Conservation (phyloP, 768 basidiomycete species). For the Pholiota microspora region DNA sequence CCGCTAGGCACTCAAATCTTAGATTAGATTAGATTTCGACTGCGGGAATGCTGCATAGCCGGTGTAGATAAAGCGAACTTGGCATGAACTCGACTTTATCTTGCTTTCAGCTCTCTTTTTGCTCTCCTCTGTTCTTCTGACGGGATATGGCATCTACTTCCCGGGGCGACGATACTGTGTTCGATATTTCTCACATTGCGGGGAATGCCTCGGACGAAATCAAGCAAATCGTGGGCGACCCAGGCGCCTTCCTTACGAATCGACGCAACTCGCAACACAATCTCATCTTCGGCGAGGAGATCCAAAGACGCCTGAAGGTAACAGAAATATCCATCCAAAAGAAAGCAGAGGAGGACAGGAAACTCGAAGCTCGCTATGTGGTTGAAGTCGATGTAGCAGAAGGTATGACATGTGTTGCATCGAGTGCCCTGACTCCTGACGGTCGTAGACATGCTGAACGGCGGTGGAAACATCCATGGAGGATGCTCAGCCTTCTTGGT, state of each 20-base stretch:
- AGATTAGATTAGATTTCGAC: constrained; percentile 8
- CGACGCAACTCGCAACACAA: constrained; percentile 9
- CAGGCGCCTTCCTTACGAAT: constrained; percentile 14
- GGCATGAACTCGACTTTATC: not conserved
- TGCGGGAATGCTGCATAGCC: not conserved
- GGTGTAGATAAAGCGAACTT: not conserved
- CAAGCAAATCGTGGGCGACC: constrained; percentile 22
- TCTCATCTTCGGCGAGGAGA: constrained; percentile 13
- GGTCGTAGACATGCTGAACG: constrained; percentile 50
- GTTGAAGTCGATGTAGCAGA: constrained; percentile 36
- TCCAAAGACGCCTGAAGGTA: constrained; percentile 25
- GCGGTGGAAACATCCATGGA: constrained; percentile 44
- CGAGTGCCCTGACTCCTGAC: too few species aligned
- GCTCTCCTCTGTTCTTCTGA: not conserved
- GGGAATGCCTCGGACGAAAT: constrained; percentile 30
- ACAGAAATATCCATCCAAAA: constrained; percentile 36
- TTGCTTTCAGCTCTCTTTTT: not conserved
- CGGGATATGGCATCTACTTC: constrained; percentile 7
- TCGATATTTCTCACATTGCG: constrained; percentile 22
- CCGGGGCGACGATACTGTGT: not conserved
- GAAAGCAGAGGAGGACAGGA: constrained; percentile 40
- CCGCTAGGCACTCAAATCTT: not conserved
- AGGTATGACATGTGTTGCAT: too few species aligned
- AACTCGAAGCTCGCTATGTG: constrained; percentile 40
- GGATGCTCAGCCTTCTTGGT: constrained; percentile 52